Conservation (phyloP, 129 eudicot species). For the Arctium minus region DNA sequence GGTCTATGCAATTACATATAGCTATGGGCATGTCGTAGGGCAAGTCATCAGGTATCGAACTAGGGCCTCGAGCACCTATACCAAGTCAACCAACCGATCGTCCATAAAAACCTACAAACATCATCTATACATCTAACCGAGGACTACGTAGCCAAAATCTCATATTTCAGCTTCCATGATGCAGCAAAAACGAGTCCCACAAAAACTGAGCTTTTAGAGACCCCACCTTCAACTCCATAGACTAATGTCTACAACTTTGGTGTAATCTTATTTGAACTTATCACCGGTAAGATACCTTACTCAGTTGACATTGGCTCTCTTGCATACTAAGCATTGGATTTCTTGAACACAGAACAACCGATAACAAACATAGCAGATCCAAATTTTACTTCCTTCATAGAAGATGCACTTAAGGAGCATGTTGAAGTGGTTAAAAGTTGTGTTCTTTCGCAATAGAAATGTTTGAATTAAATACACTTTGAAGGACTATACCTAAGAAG, state of each 20-base stretch:
- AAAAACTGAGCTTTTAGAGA: conserved; percentile 37
- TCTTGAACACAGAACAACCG: conserved; percentile 30
- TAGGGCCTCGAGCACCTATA: conserved; percentile 89
- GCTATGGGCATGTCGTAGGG: conserved; percentile 81
- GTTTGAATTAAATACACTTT: no score
- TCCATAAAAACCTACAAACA: conserved; percentile 34
- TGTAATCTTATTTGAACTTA: conserved; percentile 56
- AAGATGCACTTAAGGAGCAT: conserved; percentile 31
- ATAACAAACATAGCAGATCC: conserved; percentile 52
- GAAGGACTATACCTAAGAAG: no score
- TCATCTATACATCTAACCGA: no score
- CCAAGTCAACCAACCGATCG: conserved; percentile 58
- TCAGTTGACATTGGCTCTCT: conserved; percentile 24
- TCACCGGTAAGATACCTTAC: conserved; percentile 54
- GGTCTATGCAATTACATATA: conserved; percentile 62
- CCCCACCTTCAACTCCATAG: conserved; percentile 39
- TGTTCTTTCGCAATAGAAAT: conserved; percentile 22
- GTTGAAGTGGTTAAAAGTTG: conserved; percentile 55
- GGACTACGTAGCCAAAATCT: no score
- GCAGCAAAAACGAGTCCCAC: neutral
- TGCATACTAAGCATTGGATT: conserved; percentile 38
- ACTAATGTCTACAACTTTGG: conserved; percentile 71
- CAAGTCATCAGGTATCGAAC: no score
- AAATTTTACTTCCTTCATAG: conserved; percentile 32
- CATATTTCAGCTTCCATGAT: no score